Evolutionary conservation across 179 eudicot species (phyloP), one percentile per base, ranked within the genome.

Genomic region (Vitellaria paradoxa): DNA sequence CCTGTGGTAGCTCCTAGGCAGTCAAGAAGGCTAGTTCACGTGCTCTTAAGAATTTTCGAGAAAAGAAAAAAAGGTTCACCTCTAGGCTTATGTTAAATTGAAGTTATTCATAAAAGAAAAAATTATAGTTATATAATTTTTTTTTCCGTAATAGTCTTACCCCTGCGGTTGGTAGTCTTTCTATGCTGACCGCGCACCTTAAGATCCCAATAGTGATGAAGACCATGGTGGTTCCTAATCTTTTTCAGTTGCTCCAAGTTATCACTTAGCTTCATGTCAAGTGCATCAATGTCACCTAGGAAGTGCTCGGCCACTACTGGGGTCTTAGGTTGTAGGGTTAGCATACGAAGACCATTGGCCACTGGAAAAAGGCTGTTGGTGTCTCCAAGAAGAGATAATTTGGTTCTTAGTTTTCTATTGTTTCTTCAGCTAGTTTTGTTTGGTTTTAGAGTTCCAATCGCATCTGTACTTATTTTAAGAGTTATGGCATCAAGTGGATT

Each of bases 251-350:
- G 3, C 3, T 42, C 6, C 45, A 42, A 42, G 45, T 5, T 5
- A 42, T 42, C 5, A 42, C 45, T 42, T 42, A 42, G 6, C 45
- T 42, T 42, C 45, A 4, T 42, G 6, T 42, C 45, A 42, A 42
- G 45, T 42, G 45, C 45, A 42, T 42, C 45, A 4, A 42, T 42
- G 45, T 42, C 45, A 42, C 45, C 5, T 42, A 2, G 37, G 37
- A 30, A 30, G 37, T 30, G 2, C 90, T 88, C 6, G 89, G 93
- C 76, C 93, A 88, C 77, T 90, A 90, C 82, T 90, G 93, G 93
- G 91, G 91, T 77, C 83, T 90, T 18, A 83, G 93, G 30, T 91
- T 90, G 26, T 89, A 89, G 47, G 91, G 91, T 30, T 89, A 88
- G 83, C 89, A 88, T 80, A 88, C 91, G 75, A 88, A 88, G 84